Percentiles rank a stretch among this genome's conserved stretches.
Evolutionary conservation across 2,329 filamentous ascomycete genomes (phyloP).

Genomic region (Xylaria digitata): DNA sequence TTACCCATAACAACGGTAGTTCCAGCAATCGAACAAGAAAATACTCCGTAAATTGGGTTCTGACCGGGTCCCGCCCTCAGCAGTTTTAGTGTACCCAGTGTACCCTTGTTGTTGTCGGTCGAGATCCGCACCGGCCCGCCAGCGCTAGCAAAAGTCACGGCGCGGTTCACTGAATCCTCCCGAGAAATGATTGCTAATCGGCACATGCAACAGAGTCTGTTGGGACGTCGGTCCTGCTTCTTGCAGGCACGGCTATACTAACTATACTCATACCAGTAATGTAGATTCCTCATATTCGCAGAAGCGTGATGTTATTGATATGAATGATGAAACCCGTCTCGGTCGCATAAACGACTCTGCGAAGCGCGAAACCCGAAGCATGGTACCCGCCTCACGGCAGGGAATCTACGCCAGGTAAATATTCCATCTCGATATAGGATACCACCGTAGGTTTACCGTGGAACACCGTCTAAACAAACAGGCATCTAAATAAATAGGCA

Average conservation of each 20-base stretch:
- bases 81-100: too few relatives aligned
- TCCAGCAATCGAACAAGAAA: too few relatives aligned
- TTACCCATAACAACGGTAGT: background rate
- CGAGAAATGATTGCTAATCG: background rate
- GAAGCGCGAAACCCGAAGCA: background rate
- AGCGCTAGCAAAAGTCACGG: too few relatives aligned
- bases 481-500: background rate
- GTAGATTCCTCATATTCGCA: background rate
- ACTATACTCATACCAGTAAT: conserved; percentile 2
- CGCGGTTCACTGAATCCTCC: background rate
- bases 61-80: too few relatives aligned
- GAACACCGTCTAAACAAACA: background rate
- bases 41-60: too few relatives aligned
- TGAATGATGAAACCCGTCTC: background rate
- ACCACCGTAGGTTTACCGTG: background rate
- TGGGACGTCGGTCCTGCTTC: background rate
- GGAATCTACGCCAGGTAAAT: background rate
- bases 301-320: background rate
- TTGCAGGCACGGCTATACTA: background rate
- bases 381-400: background rate
- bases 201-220: background rate
- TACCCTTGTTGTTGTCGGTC: too few relatives aligned
- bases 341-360: background rate
- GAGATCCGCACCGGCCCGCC: too few relatives aligned
- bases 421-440: background rate